Conservation (phyloP, 2,329 filamentous ascomycete species). For the Polychaeton citri region DNA sequence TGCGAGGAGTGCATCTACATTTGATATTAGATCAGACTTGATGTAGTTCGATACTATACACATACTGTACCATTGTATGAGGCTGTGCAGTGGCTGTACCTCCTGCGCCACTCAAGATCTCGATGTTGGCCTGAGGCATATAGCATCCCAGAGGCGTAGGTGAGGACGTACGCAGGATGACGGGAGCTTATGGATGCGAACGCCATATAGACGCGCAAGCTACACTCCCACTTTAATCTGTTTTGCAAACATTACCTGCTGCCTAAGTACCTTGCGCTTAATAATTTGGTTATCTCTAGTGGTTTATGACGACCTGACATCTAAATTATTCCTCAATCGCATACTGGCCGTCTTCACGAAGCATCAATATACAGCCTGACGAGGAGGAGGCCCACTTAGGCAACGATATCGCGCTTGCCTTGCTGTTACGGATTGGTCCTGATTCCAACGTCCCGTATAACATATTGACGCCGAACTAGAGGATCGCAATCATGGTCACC, state of each 20-base stretch:
- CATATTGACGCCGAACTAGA: neutral
- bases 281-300: neutral
- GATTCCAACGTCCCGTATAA: neutral
- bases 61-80: no score
- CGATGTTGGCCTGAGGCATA: neutral
- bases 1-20: no score
- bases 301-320: neutral
- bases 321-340: neutral
- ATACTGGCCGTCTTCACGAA: neutral
- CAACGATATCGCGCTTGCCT: no score
- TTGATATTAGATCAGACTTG: no score
- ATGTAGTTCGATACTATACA: no score
- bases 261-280: neutral
- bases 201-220: neutral
- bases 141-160: neutral
- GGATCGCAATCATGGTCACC: constrained; percentile 30
- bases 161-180: neutral
- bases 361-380: neutral
- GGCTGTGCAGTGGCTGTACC: neutral
- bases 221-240: neutral
- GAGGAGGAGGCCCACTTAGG: neutral
- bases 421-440: neutral
- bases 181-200: neutral
- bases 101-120: neutral
- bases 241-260: neutral